Evolutionary conservation across 1,284 basidiomycete species (phyloP).

Genomic region (Clitocybe nebularis): DNA sequence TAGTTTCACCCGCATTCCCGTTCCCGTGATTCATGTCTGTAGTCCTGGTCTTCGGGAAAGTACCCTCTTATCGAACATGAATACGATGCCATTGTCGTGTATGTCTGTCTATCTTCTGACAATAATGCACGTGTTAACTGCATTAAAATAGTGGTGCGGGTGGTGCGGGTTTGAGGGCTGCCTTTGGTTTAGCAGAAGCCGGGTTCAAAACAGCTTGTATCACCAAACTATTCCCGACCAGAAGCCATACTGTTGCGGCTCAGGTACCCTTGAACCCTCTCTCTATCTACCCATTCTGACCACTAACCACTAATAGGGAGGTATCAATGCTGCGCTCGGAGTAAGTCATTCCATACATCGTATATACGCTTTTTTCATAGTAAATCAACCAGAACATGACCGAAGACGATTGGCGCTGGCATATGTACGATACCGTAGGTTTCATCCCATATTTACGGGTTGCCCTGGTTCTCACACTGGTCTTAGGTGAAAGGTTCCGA

Average conservation of each 20-base stretch:
- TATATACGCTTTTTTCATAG: constrained; percentile 8
- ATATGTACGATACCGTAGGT: constrained; percentile 97
- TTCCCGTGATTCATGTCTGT: constrained; percentile 14
- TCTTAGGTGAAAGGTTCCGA: constrained; percentile 94
- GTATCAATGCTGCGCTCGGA: constrained; percentile 98
- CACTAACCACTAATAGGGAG: constrained; percentile 57
- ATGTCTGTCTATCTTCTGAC: constrained; percentile 32
- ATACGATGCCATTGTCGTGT: constrained; percentile 97
- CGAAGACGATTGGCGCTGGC: constrained; percentile 99
- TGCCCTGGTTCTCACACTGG: constrained; percentile 6
- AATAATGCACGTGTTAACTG: background rate
- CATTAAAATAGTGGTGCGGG: constrained; percentile 77
- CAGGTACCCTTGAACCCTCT: constrained; percentile 74
- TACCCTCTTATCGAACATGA: constrained; percentile 98
- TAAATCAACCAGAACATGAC: constrained; percentile 85
- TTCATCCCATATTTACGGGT: constrained; percentile 1
- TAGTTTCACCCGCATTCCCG: constrained; percentile 12
- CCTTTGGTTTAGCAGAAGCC: constrained; percentile 97
- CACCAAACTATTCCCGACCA: constrained; percentile 98
- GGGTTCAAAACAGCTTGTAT: constrained; percentile 99
- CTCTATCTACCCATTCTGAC: background rate
- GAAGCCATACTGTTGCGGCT: constrained; percentile 98
- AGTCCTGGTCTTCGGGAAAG: constrained; percentile 78
- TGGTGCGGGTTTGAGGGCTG: constrained; percentile 96
- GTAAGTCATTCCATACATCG: constrained; percentile 41